Evolutionary conservation across 257 asterid species (phyloP), one percentile per base, ranked within the genome.

Genomic region (Plantago elongata): DNA sequence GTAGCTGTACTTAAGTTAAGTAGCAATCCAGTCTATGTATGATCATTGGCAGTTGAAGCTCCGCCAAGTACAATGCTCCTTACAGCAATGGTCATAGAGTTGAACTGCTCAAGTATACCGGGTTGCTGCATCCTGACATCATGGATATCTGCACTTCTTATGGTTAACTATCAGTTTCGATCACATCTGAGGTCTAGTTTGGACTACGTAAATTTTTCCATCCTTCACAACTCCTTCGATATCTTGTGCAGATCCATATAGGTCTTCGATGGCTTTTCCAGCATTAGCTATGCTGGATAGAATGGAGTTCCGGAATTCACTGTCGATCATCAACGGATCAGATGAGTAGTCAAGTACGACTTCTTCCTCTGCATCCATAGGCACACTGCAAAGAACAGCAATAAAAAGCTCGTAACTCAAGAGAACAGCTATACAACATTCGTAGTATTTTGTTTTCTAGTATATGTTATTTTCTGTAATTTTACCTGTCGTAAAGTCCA

Each of bases 151-250:
- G 16, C n/a, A 30, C 40, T 12, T 55, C 57, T 13, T 59, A 12
- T 37, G 47, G 34, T 49, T 27, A 13, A 5, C 13, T 11, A 22
- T 30, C n/a, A 14, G 34, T 27, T 34, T n/a, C 37, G 62, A 69
- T 88, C 83, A 93, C 94, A 89, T 81, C 63, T 87, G 99, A 2
- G 99, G 97, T 69, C 99, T 84, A 54, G 99, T 93, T 83, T 93
- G 99, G 74, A 93, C 99, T 22, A 93, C 96, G 47, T 84, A 93
- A 37, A 93, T 78, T 64, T 89, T 77, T 6, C 97, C 97, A 15
- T 89, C 97, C 78, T 76, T 83, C 52, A 93, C 96, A 7, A 82
- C 99, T 45, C 99, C 97, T 76, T 93, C 99, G 42, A 89, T 89
- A 66, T 87, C 99, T 75, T 93, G 99, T 54, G 99, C 82, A 57